These are phyloP conservation scores for Colletotrichum truncatum DNA, from an alignment of 2,329 filamentous ascomycete genomes.

Conservation along the genomic window DNA sequence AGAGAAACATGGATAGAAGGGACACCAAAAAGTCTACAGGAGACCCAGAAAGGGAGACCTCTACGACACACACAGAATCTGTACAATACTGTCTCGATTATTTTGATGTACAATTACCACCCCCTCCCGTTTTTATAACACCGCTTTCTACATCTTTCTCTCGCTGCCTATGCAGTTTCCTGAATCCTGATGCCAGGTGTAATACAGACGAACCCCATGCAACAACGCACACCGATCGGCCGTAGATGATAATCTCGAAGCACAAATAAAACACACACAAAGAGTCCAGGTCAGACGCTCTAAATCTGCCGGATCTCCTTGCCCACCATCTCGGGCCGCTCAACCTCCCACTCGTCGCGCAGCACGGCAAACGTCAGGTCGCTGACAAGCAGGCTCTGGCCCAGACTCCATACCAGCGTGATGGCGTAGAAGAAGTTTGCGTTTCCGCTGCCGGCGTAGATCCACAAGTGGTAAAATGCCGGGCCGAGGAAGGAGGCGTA, in stretches of 20 bases:
- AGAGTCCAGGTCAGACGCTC: slow-evolving; percentile 28
- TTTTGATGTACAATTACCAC: neutral
- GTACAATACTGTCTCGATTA: slow-evolving; percentile 15
- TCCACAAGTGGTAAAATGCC: slow-evolving; percentile 97
- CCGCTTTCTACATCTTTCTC: neutral
- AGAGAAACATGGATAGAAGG: neutral
- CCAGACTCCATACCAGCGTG: slow-evolving; percentile 96
- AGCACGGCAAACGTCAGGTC: slow-evolving; percentile 90
- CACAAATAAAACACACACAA: slow-evolving; percentile 10
- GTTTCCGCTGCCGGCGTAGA: slow-evolving; percentile 96
- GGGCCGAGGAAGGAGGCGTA: slow-evolving; percentile 92
- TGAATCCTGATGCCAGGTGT: no score
- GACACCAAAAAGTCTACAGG: neutral
- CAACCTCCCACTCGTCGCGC: slow-evolving; percentile 92
- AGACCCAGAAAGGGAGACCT: no score
- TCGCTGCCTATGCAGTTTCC: neutral
- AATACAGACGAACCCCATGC: no score
- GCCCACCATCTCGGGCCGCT: slow-evolving; percentile 88
- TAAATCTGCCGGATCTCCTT: slow-evolving; percentile 89
- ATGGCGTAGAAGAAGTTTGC: slow-evolving; percentile 99
- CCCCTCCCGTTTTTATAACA: neutral
- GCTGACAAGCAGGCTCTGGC: slow-evolving; percentile 84
- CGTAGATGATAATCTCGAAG: neutral
- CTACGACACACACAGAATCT: neutral
- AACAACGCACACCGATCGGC: no score